A percentile compares a stretch with the other conserved stretches of the same genome.
These are phyloP conservation scores for Termitomyces sp. DNA, from an alignment of 768 basidiomycete genomes.

Conservation along the genomic window DNA sequence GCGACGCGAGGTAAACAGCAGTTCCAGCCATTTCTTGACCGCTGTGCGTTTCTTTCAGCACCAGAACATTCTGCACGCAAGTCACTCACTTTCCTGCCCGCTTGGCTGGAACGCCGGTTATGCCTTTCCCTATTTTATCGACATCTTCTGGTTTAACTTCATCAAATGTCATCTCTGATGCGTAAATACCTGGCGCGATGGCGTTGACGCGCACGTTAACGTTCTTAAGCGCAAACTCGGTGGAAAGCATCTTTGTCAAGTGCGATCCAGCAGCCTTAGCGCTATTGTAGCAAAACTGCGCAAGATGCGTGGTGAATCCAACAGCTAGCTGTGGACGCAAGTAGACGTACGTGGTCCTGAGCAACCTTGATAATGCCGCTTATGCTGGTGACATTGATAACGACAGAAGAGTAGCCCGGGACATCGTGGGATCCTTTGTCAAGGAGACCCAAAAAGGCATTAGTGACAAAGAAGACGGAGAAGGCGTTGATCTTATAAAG, in stretches of 20 bases:
- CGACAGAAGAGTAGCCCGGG: constrained; percentile 51
- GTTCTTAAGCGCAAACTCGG: constrained; percentile 65
- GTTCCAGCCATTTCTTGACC: constrained; percentile 74
- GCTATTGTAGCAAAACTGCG: constrained; percentile 77
- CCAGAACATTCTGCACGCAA: background rate
- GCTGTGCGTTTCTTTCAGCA: constrained; percentile 25
- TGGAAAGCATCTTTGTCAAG: constrained; percentile 70
- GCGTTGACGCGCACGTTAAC: constrained; percentile 69
- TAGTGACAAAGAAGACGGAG: constrained; percentile 73
- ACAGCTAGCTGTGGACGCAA: background rate
- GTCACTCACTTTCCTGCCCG: constrained; percentile 37
- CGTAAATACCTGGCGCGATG: constrained; percentile 71
- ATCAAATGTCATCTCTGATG: constrained; percentile 68
- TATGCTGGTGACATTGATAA: constrained; percentile 76
- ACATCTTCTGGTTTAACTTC: constrained; percentile 27
- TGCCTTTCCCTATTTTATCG: constrained; percentile 51
- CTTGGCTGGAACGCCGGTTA: constrained; percentile 44
- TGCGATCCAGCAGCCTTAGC: constrained; percentile 74
- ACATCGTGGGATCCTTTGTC: constrained; percentile 63
- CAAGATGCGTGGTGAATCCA: background rate
- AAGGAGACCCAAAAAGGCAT: constrained; percentile 70
- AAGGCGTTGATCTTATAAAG: constrained; percentile 66
- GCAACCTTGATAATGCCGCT: constrained; percentile 66
- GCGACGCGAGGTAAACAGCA: constrained; percentile 68
- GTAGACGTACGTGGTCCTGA: constrained; percentile 66